Evolutionary conservation across 2,329 filamentous ascomycete species (phyloP).

Genomic region (Lizonia empirigonia): DNA sequence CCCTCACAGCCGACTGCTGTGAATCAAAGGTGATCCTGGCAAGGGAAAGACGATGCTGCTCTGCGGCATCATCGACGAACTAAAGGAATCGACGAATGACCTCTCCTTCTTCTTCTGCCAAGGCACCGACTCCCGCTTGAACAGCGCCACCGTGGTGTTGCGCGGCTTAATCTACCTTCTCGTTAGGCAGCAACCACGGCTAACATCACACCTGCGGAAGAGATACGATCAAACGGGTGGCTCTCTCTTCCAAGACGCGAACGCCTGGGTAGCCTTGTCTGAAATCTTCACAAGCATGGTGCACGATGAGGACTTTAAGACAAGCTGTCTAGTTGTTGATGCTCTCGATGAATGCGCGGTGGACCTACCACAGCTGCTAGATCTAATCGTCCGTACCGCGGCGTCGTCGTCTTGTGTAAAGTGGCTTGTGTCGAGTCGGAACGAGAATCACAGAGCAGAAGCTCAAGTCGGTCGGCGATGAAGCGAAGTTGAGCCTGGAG

Average conservation of each 20-base stretch:
- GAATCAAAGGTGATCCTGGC: constrained; percentile 37
- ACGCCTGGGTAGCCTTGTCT: constrained; percentile 16
- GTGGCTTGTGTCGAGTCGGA: constrained; percentile 16
- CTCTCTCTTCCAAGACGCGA: constrained; percentile 13
- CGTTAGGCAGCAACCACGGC: constrained; percentile 26
- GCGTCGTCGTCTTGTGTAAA: constrained; percentile 1
- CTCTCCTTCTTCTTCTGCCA: constrained; percentile 47
- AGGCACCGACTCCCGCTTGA: constrained; percentile 42
- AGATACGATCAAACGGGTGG: constrained; percentile 5
- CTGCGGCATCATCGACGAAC: constrained; percentile 33
- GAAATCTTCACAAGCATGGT: constrained; percentile 51
- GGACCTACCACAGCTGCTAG: constrained; percentile 3
- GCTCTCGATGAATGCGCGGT: constrained; percentile 23
- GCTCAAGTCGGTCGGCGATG: constrained; percentile 26
- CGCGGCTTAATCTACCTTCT: constrained; percentile 54
- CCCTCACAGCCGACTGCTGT: constrained; percentile 39
- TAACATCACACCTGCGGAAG: constrained; percentile 12
- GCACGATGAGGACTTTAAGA: constrained; percentile 30
- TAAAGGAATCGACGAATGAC: constrained; percentile 28
- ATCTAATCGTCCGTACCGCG: constrained; percentile 1
- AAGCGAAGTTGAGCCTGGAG: constrained; percentile 39
- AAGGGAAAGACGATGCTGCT: constrained; percentile 50
- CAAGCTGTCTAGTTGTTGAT: constrained; percentile 19
- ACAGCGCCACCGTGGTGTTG: constrained; percentile 50
- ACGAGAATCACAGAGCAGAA: constrained; percentile 1